phyloP scores from a whole-genome alignment of 1,284 basidiomycete genomes.

The Trichosporon inkin region DNA sequence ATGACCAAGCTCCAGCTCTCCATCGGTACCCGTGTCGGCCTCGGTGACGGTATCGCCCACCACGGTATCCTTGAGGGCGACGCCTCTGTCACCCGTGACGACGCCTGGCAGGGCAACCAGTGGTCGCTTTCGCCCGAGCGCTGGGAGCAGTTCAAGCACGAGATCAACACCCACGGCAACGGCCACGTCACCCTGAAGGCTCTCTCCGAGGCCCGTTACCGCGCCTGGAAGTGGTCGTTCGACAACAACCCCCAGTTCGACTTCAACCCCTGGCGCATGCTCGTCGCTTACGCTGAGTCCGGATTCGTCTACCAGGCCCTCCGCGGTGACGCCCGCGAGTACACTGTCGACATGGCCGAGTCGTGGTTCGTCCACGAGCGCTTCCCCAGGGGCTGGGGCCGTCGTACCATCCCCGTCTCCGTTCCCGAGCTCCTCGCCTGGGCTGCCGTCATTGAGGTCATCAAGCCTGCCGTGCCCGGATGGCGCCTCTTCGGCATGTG shows the following conservation, averaged over 20 bases:
- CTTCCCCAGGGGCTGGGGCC: constrained; percentile 23
- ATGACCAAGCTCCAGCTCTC: constrained; percentile 28
- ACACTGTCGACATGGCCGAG: constrained; percentile 16
- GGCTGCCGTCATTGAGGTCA: constrained; percentile 13
- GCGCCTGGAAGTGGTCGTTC: constrained; percentile 16
- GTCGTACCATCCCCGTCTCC: constrained; percentile 19
- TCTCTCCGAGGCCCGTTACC: constrained; percentile 17
- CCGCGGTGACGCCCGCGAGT: constrained; percentile 14
- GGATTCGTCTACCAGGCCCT: constrained; percentile 19
- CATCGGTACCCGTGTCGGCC: constrained; percentile 19
- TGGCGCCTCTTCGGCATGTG: constrained; percentile 20
- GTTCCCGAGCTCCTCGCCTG: constrained; percentile 19
- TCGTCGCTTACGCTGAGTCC: constrained; percentile 25
- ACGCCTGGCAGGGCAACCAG: constrained; percentile 18
- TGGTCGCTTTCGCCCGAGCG: constrained; percentile 13
- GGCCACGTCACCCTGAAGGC: constrained; percentile 12
- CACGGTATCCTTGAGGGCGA: constrained; percentile 25
- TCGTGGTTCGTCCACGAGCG: constrained; percentile 22
- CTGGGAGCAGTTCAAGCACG: constrained; percentile 13
- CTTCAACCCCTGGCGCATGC: constrained; percentile 27
- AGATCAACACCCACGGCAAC: constrained; percentile 10
- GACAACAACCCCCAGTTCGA: constrained; percentile 20
- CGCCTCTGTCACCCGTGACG: constrained; percentile 23
- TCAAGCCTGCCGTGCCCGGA: constrained; percentile 20
- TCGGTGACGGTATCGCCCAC: constrained; percentile 17